Conservation (phyloP, 2,329 filamentous ascomycete genomes). For the Exophiala aquamarina region DNA sequence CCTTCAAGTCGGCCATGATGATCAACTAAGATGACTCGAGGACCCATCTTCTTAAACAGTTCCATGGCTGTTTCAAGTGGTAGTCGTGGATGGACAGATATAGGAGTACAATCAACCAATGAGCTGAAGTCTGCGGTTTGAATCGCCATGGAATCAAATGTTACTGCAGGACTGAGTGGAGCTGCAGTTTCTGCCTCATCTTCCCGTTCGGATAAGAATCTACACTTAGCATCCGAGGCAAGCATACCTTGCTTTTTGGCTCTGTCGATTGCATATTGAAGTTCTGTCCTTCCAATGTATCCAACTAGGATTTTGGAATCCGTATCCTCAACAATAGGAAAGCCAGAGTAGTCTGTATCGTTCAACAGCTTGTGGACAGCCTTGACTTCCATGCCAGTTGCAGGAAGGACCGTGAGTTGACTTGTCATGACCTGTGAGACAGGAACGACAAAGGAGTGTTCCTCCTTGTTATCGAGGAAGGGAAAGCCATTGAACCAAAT, state of each 20-base stretch:
- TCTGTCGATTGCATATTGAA: constrained; percentile 85
- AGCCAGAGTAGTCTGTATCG: constrained; percentile 84
- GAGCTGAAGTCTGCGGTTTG: constrained; percentile 74
- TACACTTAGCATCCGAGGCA: constrained; percentile 69
- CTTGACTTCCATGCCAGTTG: constrained; percentile 71
- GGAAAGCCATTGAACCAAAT: constrained; percentile 99
- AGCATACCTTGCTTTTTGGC: constrained; percentile 68
- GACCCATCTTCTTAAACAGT: constrained; percentile 96
- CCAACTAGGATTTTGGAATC: constrained; percentile 73
- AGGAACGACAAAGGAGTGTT: constrained; percentile 92
- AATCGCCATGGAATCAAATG: constrained; percentile 61
- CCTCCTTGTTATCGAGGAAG: constrained; percentile 95
- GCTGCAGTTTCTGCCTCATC: constrained; percentile 28
- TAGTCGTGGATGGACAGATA: constrained; percentile 86
- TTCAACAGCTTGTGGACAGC: constrained; percentile 73
- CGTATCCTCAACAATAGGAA: constrained; percentile 80
- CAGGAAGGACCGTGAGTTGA: constrained; percentile 67
- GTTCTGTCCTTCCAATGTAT: constrained; percentile 88
- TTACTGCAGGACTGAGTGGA: constrained; percentile 42
- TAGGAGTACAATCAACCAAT: constrained; percentile 84
- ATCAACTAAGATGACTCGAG: constrained; percentile 88
- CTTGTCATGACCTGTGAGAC: constrained; percentile 89
- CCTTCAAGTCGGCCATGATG: constrained; percentile 80
- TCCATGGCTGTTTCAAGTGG: constrained; percentile 98
- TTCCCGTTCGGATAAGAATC: constrained; percentile 62